Percentiles rank a stretch among this genome's conserved stretches.
Conservation (phyloP, 805 yeast genomes). For the Candida nanaspora region DNA sequence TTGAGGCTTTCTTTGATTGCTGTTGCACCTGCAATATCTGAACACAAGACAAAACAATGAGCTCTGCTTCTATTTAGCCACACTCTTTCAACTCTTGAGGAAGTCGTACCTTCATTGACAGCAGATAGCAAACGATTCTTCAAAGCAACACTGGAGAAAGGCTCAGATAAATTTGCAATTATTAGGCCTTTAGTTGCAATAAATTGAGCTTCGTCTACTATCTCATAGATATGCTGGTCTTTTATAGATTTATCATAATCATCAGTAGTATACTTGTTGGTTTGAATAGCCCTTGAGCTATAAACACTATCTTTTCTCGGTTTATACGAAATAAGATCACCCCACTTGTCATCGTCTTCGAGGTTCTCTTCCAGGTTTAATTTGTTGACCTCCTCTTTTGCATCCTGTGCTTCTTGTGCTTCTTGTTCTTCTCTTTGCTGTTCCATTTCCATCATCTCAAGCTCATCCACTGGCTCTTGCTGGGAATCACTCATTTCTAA, state of each 20-base stretch:
- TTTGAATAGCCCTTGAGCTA: not conserved
- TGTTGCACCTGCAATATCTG: conserved; percentile 33
- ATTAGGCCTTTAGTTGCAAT: conserved; percentile 36
- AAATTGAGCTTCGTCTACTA: conserved; percentile 25
- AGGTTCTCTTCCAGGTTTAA: not conserved
- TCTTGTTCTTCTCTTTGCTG: not conserved
- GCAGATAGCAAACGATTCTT: too few species aligned
- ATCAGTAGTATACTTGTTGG: not conserved
- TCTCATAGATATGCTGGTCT: conserved; percentile 27
- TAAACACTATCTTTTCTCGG: not conserved
- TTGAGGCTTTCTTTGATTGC: conserved; percentile 27
- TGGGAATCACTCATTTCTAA: not conserved
- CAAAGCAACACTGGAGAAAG: conserved; percentile 31
- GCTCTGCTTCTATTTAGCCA: conserved; percentile 36
- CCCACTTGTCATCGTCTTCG: not conserved
- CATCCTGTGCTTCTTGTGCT: too few species aligned
- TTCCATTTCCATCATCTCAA: conserved; percentile 1
- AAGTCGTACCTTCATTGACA: too few species aligned
- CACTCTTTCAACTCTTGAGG: conserved; percentile 32
- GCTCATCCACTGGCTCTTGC: not conserved
- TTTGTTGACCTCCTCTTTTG: not conserved
- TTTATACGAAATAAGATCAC: not conserved
- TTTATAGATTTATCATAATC: conserved; percentile 16
- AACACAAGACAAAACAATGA: conserved; percentile 35
- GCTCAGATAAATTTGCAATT: conserved; percentile 35